Evolutionary conservation across 305 asterid species (phyloP), one percentile per base, ranked within the genome.

Genomic region (Fraxinus sp.): DNA sequence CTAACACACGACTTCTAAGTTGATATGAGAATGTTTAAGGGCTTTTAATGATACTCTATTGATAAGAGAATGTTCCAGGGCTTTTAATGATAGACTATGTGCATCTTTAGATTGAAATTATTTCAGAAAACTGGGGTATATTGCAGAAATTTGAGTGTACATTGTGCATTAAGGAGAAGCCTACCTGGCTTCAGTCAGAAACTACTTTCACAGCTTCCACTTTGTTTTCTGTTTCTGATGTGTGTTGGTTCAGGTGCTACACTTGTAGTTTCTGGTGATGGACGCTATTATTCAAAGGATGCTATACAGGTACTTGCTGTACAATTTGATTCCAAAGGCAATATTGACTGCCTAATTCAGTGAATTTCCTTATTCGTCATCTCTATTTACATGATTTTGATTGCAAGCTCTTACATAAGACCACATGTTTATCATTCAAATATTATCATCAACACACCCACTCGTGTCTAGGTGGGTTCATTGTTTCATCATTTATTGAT

Each of bases 211-310:
- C 57, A 62, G 20, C 49, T 72, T 49, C 49, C 52, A 28, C 39
- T 70, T 70, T 70, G 39, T 70, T 70, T 16, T 26, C 22, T 70
- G 36, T 74, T 87, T 80, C 70, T 86, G 80, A 77, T 84, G 82
- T 76, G 75, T 82, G 55, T 41, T 76, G 9, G 81, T 86, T 83
- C 90, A 94, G 98, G 97, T 83, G 98, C 97, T 80, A 94, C 98
- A 79, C 97, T 94, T 86, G 98, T 96, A 85, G 99, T 96, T 84
- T 96, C 98, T 80, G 99, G 99, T 86, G 99, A 96, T 89, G 99
- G 99, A 20, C 98, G 99, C 83, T 96, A 94, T 90, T 96, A 57
- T 80, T 96, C 99, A 11, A 93, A 93, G 92, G 98, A 96, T 83
- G 98, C 98, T 41, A 91, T 96, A 81, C 98, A 93, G 96, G 99